phyloP scores from a whole-genome alignment of 306 rosid genomes.

The Prunus armeniaca region DNA sequence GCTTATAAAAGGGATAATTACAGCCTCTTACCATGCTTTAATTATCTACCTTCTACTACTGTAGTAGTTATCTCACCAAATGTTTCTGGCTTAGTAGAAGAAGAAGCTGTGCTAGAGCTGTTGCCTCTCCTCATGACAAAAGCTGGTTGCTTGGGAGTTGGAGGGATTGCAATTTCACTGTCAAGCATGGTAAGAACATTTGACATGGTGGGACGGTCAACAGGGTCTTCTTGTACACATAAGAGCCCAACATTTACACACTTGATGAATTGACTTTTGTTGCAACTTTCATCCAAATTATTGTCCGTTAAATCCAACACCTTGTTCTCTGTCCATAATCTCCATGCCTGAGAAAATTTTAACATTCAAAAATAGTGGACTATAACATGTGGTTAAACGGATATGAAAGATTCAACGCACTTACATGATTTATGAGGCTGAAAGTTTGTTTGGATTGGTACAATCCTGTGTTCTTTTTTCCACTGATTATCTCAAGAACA shows the following conservation, averaged over 20 bases:
- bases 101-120: not conserved
- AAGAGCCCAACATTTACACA: slow-evolving; percentile 40
- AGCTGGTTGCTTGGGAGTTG: slow-evolving; percentile 42
- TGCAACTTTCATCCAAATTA: slow-evolving; percentile 25
- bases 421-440: slow-evolving; percentile 52
- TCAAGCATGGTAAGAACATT: slow-evolving; percentile 41
- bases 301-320: slow-evolving; percentile 41
- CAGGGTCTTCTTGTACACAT: slow-evolving; percentile 54
- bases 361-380: not conserved
- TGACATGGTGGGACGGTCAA: slow-evolving; percentile 49
- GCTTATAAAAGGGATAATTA: too few relatives aligned
- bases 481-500: slow-evolving; percentile 49
- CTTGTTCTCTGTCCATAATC: slow-evolving; percentile 45
- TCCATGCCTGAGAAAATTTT: slow-evolving; percentile 41
- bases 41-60: slow-evolving; percentile 34
- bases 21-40: not conserved
- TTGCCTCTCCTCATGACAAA: slow-evolving; percentile 24
- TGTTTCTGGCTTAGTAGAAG: slow-evolving; percentile 12
- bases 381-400: not conserved
- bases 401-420: not conserved
- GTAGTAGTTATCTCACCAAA: slow-evolving; percentile 12
- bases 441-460: slow-evolving; percentile 26
- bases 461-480: slow-evolving; percentile 45
- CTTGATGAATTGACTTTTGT: slow-evolving; percentile 24
- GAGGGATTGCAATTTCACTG: slow-evolving; percentile 27